Evolutionary conservation across 2,329 filamentous ascomycete genomes (phyloP), one percentile per base, ranked within the genome.

Genomic region (Pseudogymnoascus sp.): DNA sequence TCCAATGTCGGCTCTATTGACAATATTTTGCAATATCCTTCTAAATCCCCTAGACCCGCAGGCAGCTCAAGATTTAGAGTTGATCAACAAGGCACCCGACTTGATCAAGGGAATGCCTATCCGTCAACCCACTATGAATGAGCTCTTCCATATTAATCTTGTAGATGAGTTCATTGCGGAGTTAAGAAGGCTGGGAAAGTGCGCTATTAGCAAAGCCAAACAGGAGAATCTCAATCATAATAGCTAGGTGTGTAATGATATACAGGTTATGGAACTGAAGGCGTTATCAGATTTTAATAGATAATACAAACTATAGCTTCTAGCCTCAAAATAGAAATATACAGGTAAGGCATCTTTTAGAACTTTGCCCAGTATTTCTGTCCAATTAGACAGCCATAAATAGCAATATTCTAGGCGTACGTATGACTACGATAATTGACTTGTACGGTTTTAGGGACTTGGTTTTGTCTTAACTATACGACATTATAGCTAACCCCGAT

Each of bases 1-100:
- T 63, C 82, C 83, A 1, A 78, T 83, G 63, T 79, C 80, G 0
- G 82, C 83, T 1, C 73, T 83, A 12, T 73, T 84, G 62, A 77
- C 77, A 1, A 74, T 86, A 0, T 86, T 85, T 68, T 82, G 80
- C 73, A 82, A 80, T 64, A 77, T 85, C 31, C 72, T 86, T 0
- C 73, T 76, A 21, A 75, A 80, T 31, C 83, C 83, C 0, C 71
- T 77, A 0, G 72, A 79, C 26, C 72, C 76, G 0, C 72, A 77
- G 26, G 76, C 80, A 0, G 68, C 73, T 1, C 70, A 75, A 2
- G 83, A 85, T 63, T 68, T 84, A 4, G 75, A 76, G 4, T 73
- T 83, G 0, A 72, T 85, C 1, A 72, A 72, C 2, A 73, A 73
- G 12, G 75, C 78, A 0, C 76, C 77, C 0, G 70, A 75, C 0